Percentiles rank a stretch among this genome's conserved stretches.
phyloP scores from a whole-genome alignment of 306 rosid genomes.

The Cucumis sativus region DNA sequence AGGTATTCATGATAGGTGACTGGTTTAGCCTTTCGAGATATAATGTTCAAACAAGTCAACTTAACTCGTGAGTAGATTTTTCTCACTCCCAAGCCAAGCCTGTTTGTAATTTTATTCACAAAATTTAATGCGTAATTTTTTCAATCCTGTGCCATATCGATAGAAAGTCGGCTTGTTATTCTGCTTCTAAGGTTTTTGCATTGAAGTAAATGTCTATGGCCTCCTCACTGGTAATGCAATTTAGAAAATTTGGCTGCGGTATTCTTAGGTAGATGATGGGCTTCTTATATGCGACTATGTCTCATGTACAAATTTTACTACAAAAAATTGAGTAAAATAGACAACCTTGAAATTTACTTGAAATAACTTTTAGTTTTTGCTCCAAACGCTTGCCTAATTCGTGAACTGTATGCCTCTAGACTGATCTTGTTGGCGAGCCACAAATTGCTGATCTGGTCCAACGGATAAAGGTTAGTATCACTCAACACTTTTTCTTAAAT shows the following conservation, averaged over 20 bases:
- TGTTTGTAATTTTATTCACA: background rate
- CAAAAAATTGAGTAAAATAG: background rate
- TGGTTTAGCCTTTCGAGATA: background rate
- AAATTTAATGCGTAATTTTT: background rate
- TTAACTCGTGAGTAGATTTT: background rate
- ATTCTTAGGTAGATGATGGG: background rate
- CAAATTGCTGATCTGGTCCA: constrained; percentile 64
- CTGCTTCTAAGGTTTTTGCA: background rate
- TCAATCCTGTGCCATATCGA: background rate
- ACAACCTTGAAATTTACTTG: background rate
- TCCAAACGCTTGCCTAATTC: background rate
- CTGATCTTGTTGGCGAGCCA: constrained; percentile 81
- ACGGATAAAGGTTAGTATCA: constrained; percentile 59
- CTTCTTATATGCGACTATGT: background rate
- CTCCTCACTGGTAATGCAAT: background rate
- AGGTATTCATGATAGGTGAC: constrained; percentile 32
- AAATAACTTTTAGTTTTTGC: background rate
- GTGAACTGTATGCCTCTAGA: constrained; percentile 28
- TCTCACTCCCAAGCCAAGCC: background rate
- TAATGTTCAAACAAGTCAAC: background rate
- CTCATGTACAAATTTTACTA: background rate
- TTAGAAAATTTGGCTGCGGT: background rate
- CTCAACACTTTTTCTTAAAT: background rate
- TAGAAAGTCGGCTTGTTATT: background rate
- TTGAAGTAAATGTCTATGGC: background rate